Conservation (phyloP, 2,329 filamentous ascomycete genomes). For the Diaporthe amygdali region DNA sequence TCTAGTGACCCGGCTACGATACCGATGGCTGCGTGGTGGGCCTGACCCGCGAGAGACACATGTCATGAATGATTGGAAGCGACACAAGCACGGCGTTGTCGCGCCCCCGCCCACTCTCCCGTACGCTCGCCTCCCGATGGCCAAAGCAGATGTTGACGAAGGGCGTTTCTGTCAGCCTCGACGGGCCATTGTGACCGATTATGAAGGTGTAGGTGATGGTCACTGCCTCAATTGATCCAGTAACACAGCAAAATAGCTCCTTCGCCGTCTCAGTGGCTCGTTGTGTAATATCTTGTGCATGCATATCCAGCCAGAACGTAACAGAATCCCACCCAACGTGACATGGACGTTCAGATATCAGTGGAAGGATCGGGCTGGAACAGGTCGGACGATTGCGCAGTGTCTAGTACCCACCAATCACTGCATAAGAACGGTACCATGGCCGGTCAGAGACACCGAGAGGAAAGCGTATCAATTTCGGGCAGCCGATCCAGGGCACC, state of each 20-base stretch:
- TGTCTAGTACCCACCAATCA: not conserved
- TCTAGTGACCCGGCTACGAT: not conserved
- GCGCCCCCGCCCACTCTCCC: not conserved
- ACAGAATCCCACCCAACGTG: not conserved
- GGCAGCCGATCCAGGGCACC: not conserved
- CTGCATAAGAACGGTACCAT: not conserved
- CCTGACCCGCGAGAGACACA: not conserved
- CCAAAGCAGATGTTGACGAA: not conserved
- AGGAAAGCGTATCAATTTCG: not conserved
- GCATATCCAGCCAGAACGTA: not conserved
- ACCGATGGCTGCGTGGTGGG: not conserved
- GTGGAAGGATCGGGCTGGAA: not conserved
- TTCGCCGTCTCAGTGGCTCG: not conserved
- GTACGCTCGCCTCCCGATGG: not conserved
- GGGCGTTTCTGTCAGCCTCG: not conserved
- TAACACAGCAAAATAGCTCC: not conserved
- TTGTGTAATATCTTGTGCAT: not conserved
- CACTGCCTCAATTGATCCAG: not conserved
- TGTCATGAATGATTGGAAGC: conserved; percentile 12
- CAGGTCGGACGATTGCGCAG: not conserved
- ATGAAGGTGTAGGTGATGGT: not conserved
- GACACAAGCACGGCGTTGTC: not conserved
- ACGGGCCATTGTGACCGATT: not conserved
- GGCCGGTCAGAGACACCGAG: conserved; percentile 1
- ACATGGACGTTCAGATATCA: not conserved